Evolutionary conservation across 495 filamentous ascomycete species (phyloP), one percentile per base, ranked within the genome.

Genomic region (Venustampulla echinocandica): DNA sequence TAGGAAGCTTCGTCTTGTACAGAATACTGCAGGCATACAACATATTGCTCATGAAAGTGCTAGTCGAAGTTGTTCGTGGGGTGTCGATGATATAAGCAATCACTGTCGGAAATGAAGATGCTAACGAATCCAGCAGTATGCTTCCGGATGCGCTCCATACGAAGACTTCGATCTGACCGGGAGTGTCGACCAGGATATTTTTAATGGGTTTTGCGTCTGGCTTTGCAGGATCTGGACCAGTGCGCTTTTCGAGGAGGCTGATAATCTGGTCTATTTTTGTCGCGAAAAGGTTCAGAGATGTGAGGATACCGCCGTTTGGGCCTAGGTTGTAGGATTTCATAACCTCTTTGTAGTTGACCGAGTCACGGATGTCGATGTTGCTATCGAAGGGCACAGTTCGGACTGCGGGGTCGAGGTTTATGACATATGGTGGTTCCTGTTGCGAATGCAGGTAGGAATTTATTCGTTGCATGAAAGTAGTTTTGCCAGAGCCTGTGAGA

Each of bases 11-110:
- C 6, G 90, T 97, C 69, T 97, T 97, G 75, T 98, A 98, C 1
- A 98, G 74, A 49, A 98, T 98, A 58, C 81, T 87, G 74, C 92
- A 96, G 2, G 92, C 92, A 63, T 98, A 97, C 18, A 98, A 80
- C 92, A 98, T 98, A 69, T 98, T 98, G 62, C 82, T 87, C 93
- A 98, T 97, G 64, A 98, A 98, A 0, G 93, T 97, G 49, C 80
- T 85, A 6, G 92, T 97, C 34, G 87, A 90, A 40, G 82, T 82
- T 13, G 87, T 89, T 21, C 92, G 80, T 3, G 92, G 93, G 0
- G 92, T 98, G 64, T 98, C 92, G 62, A 98, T 90, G 32, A 98
- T 80, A 62, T 98, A 98, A 53, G 92, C 92, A 50, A 98, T 84
- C 0, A 98, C 87, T 0, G 92, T 97, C 1, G 92, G 93, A 59